A percentile compares a stretch with the other conserved stretches of the same genome.
phyloP scores from a whole-genome alignment of 208 protist species.

The Ichthyophonus hoferi region DNA sequence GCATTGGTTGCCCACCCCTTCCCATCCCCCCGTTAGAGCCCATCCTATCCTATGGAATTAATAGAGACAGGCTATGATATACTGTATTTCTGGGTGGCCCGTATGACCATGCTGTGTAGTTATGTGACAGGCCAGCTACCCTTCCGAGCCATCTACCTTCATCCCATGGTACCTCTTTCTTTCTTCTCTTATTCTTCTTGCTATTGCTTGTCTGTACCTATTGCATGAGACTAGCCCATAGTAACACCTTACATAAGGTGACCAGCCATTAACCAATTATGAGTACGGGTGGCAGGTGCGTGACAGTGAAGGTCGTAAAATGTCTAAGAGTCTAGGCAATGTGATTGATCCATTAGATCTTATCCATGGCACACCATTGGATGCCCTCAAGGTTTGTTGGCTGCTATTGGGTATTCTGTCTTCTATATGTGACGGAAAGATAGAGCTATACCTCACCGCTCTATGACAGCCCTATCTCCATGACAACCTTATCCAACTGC shows the following conservation, averaged over 20 bases:
- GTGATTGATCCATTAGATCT: conserved; percentile 99
- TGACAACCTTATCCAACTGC: no score
- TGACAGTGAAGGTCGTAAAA: conserved; percentile 98
- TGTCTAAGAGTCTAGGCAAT: conserved; percentile 99
- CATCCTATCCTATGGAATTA: conserved; percentile 17
- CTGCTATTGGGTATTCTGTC: not conserved
- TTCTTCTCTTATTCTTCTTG: no score
- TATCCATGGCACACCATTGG: conserved; percentile 90
- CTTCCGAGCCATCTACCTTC: conserved; percentile 92
- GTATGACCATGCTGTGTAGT: conserved; percentile 99
- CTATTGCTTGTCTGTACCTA: no score
- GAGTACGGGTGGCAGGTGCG: conserved; percentile 84
- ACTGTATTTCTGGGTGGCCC: conserved; percentile 99
- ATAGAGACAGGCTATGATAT: conserved; percentile 93
- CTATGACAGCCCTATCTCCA: no score
- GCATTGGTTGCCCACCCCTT: no score
- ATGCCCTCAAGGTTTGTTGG: conserved; percentile 72
- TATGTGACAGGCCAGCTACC: conserved; percentile 88
- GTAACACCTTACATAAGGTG: no score
- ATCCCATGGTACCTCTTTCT: conserved; percentile 88
- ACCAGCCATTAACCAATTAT: no score
- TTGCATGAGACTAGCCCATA: no score
- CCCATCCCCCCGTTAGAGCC: no score
- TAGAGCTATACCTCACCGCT: no score
- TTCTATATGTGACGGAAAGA: no score